Base-by-base conservation (phyloP, 306 rosid species). In the Geum urbanum region DNA sequence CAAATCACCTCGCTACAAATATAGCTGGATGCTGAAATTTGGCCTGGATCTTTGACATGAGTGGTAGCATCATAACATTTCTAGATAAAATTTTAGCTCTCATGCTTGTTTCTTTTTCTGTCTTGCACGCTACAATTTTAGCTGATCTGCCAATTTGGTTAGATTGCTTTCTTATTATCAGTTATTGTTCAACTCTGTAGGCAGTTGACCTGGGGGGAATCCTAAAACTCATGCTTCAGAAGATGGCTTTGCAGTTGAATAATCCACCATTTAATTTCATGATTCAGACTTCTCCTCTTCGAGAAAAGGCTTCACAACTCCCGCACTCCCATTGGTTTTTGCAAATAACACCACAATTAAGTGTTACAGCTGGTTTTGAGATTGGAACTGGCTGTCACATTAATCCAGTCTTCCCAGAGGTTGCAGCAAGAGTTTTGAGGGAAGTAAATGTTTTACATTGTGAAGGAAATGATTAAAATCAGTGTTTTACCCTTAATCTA, bases 371-470 rank as follows among this genome's bases (percentile, higher is more conserved):
- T 1, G 97, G 97, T 13, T 87, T 91, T 54, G 97, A 91, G 78
- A 78, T 89, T 4, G 96, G 96, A 84, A 79, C 85, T 35, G 91
- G 97, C 15, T 91, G 96, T 67, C 80, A 84, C 83, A 89, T 91
- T 47, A 91, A 91, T 75, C 91, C 94, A 7, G 88, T 91, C 51
- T 79, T 91, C 67, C 97, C 94, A 0, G 97, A 89, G 81, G 97
- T 89, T 77, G 96, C 96, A 48, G 97, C 97, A 51, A 77, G 79
- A 84, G 76, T 87, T 80, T 73, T 91, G 71, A 85, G 94, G 79
- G 94, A 87, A 78, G 90, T 91, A 48, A 58, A 76, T 63, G 72
- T 73, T 44, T 60, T 74, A 20, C 48, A 44, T 12, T 78, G 39
- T 24, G 66, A 48, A 59, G 32, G 50, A 16, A 15, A 6, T 48